phyloP scores from a whole-genome alignment of 2,329 filamentous ascomycete genomes.

The Seiridium unicorne region DNA sequence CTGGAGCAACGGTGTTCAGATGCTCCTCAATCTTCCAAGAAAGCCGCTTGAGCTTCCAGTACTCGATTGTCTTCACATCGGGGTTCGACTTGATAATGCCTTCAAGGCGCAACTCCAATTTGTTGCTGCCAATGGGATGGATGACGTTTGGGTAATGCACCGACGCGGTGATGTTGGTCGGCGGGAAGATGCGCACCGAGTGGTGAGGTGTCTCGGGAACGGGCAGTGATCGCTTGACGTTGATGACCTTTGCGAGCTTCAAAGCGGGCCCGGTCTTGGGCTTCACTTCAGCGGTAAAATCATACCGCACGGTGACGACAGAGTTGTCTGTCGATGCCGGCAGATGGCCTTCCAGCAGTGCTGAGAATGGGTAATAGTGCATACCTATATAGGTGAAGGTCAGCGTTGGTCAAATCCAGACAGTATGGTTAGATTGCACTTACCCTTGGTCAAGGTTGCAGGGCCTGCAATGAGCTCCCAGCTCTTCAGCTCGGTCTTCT shows the following conservation, averaged over 20 bases:
- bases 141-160: conserved; percentile 81
- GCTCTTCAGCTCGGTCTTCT: conserved; percentile 70
- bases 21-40: conserved; percentile 93
- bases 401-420: conserved; percentile 11
- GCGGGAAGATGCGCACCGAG: conserved; percentile 91
- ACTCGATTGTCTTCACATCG: conserved; percentile 68
- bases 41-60: conserved; percentile 87
- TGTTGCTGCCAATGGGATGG: conserved; percentile 82
- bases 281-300: conserved; percentile 67
- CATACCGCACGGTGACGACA: conserved; percentile 74
- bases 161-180: conserved; percentile 87
- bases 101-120: conserved; percentile 75
- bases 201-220: conserved; percentile 78
- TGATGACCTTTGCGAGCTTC: conserved; percentile 65
- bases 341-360: conserved; percentile 80
- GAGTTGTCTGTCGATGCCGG: conserved; percentile 77
- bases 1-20: conserved; percentile 73
- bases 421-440: conserved; percentile 13
- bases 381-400: conserved; percentile 43
- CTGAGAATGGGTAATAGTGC: conserved; percentile 86
- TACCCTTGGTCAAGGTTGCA: conserved; percentile 49
- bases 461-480: conserved; percentile 73
- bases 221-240: conserved; percentile 75
- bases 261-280: conserved; percentile 57
- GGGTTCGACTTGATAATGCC: conserved; percentile 75